These are phyloP conservation scores for Microcos paniculata DNA, from an alignment of 345 rosid species.

Conservation along the genomic window DNA sequence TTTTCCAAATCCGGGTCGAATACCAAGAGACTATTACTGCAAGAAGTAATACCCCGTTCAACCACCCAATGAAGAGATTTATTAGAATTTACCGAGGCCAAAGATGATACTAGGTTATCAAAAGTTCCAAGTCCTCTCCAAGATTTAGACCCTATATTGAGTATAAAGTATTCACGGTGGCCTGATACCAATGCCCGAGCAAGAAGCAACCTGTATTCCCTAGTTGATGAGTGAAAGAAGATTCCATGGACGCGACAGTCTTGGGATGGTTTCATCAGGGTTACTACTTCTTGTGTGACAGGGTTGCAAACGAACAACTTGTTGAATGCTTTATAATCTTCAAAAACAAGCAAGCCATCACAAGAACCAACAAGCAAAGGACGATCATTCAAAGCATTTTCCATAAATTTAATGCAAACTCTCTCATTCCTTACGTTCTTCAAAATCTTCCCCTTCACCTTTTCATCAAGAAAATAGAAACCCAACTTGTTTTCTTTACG, in stretches of 20 bases:
- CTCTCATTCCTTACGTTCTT: no score
- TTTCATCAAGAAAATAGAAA: not conserved
- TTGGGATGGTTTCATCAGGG: not conserved
- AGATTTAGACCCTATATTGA: no score
- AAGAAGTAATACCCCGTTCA: not conserved
- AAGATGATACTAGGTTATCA: not conserved
- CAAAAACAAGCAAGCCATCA: no score
- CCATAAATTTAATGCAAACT: no score
- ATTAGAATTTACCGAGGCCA: not conserved
- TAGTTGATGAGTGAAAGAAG: not conserved
- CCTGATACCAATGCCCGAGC: not conserved
- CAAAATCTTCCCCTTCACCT: no score
- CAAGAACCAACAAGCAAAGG: no score
- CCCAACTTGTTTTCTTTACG: not conserved
- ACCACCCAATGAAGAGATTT: not conserved
- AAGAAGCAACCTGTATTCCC: not conserved
- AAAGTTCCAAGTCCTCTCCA: not conserved
- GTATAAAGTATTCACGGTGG: not conserved
- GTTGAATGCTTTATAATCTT: no score
- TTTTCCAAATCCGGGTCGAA: not conserved
- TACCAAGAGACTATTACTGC: not conserved
- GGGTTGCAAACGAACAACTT: not conserved
- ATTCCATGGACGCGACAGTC: no score
- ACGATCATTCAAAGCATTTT: no score
- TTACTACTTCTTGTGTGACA: not conserved